These are phyloP conservation scores for Penicillium egyptiacum DNA, from an alignment of 495 filamentous ascomycete genomes.

Conservation along the genomic window DNA sequence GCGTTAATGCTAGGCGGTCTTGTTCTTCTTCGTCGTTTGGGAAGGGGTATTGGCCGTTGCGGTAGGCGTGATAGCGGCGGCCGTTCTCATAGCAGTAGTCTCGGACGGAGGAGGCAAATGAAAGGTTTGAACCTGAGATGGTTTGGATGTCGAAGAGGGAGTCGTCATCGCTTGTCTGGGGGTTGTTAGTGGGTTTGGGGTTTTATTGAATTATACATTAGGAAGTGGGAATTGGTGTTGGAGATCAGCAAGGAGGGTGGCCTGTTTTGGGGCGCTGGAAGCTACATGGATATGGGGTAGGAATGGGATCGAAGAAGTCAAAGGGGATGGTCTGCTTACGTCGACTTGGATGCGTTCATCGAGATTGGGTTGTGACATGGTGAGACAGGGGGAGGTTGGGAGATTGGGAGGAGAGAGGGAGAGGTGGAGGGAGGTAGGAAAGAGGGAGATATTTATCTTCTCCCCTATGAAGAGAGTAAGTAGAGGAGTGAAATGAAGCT, in stretches of 20 bases:
- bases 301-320: background rate
- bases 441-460: background rate
- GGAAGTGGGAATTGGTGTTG: background rate
- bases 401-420: background rate
- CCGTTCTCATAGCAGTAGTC: conserved; percentile 59
- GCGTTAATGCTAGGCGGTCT: conserved; percentile 68
- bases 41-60: conserved; percentile 54
- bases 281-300: background rate
- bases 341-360: conserved; percentile 42
- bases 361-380: conserved; percentile 38
- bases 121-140: conserved; percentile 42
- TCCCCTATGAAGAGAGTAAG: background rate
- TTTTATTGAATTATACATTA: background rate
- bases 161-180: conserved; percentile 47
- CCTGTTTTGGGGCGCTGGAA: background rate
- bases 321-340: conserved; percentile 27
- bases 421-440: conserved; percentile 1
- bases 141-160: conserved; percentile 39
- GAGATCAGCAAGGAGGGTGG: background rate
- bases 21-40: conserved; percentile 62
- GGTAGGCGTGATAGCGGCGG: conserved; percentile 61
- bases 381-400: conserved; percentile 1
- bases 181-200: conserved; percentile 1
- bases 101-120: conserved; percentile 47
- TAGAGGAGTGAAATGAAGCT: conserved; percentile 19